A percentile compares a stretch with the other conserved stretches of the same genome.
phyloP scores from a whole-genome alignment of 78 protist species.

The Monocercomonoides exilis region DNA sequence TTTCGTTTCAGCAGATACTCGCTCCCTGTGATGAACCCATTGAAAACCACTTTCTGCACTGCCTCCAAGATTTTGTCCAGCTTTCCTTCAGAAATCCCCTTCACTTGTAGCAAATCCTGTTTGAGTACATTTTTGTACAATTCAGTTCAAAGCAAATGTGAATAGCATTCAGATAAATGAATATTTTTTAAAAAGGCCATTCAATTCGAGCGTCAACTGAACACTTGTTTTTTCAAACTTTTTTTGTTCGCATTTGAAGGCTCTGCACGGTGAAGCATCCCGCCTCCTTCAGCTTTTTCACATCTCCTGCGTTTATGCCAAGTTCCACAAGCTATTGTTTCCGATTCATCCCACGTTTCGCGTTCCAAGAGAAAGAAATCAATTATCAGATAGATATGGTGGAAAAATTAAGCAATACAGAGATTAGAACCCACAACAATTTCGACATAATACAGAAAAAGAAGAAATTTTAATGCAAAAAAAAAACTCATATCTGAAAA shows the following conservation, averaged over 20 bases:
- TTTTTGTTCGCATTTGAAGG: neutral
- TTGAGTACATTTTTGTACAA: neutral
- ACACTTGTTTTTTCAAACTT: neutral
- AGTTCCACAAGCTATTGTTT: slow-evolving; percentile 1
- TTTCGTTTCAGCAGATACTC: neutral
- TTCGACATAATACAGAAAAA: too few relatives aligned
- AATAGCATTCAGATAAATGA: too few relatives aligned
- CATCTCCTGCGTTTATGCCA: slow-evolving; percentile 16
- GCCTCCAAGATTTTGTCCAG: slow-evolving; percentile 34
- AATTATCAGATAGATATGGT: too few relatives aligned
- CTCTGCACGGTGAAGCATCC: neutral
- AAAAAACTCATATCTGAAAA: too few relatives aligned
- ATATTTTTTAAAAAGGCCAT: too few relatives aligned
- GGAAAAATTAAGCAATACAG: too few relatives aligned
- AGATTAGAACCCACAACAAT: too few relatives aligned
- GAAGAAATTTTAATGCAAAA: too few relatives aligned
- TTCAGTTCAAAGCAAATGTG: too few relatives aligned
- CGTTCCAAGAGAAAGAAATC: too few relatives aligned
- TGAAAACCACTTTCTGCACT: slow-evolving; percentile 13
- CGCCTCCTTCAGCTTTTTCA: slow-evolving; percentile 25
- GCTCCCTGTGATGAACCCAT: slow-evolving; percentile 13
- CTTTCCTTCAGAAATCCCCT: slow-evolving; percentile 43
- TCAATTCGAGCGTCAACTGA: too few relatives aligned
- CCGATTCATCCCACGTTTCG: too few relatives aligned
- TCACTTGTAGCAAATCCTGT: slow-evolving; percentile 12